Conservation (phyloP, 768 basidiomycete genomes). For the Chalciporus pseudorubinellus region DNA sequence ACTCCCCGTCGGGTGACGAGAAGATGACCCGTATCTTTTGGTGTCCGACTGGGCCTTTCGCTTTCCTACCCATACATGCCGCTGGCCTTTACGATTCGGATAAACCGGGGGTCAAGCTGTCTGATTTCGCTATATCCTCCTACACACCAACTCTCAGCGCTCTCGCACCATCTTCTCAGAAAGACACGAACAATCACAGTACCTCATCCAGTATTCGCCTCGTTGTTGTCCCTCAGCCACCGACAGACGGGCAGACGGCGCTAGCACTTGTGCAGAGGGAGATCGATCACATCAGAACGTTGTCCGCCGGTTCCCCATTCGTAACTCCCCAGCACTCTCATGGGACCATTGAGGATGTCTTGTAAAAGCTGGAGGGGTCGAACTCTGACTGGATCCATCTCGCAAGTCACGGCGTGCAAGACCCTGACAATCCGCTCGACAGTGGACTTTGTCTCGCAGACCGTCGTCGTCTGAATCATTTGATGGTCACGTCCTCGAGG, state of each 20-base stretch:
- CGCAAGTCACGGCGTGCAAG: constrained; percentile 30
- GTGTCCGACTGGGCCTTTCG: background rate
- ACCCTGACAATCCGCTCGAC: constrained; percentile 17
- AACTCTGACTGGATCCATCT: constrained; percentile 23
- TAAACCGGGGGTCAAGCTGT: background rate
- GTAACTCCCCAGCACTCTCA: background rate
- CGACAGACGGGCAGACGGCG: constrained; percentile 2
- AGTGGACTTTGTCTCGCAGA: constrained; percentile 18
- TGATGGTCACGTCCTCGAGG: constrained; percentile 5
- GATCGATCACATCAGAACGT: constrained; percentile 19
- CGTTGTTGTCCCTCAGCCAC: constrained; percentile 10
- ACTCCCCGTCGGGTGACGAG: background rate
- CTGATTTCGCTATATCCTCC: constrained; percentile 10
- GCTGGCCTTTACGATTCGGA: background rate
- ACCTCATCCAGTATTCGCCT: background rate
- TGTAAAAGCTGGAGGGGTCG: background rate
- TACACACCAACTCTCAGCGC: constrained; percentile 28
- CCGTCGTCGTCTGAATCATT: background rate
- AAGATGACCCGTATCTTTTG: background rate
- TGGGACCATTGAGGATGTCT: background rate
- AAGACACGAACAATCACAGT: background rate
- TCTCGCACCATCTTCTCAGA: background rate
- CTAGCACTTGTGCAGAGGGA: constrained; percentile 7
- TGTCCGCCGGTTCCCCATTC: too few relatives aligned
- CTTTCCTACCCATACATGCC: background rate